Evolutionary conservation across 2,329 filamentous ascomycete species (phyloP).

Genomic region (Alternaria tenuissima): DNA sequence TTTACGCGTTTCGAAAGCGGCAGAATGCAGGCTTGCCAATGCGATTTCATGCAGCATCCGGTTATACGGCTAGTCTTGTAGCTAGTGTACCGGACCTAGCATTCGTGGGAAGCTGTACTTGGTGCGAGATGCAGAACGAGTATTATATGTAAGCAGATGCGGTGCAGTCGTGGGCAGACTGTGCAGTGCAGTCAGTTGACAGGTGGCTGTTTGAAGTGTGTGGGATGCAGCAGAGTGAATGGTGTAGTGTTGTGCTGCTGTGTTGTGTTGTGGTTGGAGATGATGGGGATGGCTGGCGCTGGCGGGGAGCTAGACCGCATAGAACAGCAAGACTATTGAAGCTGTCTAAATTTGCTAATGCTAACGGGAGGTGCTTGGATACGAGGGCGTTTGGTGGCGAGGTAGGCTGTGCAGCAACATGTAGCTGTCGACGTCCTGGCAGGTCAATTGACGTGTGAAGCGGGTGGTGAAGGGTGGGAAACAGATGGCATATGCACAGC

Average conservation of each 20-base stretch:
- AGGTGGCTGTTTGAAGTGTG: not conserved
- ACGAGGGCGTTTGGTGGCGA: conserved; percentile 2
- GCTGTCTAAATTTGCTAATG: conserved; percentile 9
- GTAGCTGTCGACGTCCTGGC: not conserved
- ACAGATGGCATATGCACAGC: not conserved
- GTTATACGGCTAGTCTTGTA: conserved; percentile 1
- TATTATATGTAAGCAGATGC: conserved; percentile 1
- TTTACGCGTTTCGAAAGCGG: not conserved
- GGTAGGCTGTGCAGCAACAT: not conserved
- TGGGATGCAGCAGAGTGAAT: not conserved
- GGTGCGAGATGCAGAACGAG: conserved; percentile 15
- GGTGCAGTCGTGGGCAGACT: not conserved
- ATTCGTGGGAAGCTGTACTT: conserved; percentile 10
- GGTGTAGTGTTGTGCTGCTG: not conserved
- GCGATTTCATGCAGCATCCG: not conserved
- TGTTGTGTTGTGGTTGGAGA: not conserved
- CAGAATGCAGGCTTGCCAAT: not conserved
- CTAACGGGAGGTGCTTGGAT: conserved; percentile 1
- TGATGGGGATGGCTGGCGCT: not conserved
- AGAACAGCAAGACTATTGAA: conserved; percentile 11
- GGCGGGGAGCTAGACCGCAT: conserved; percentile 4
- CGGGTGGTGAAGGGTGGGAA: not conserved
- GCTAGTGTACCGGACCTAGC: conserved; percentile 2
- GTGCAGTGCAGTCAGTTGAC: not conserved
- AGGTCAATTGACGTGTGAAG: not conserved